Conservation (phyloP, 2,329 filamentous ascomycete species). For the Aureobasidium mangrovei region DNA sequence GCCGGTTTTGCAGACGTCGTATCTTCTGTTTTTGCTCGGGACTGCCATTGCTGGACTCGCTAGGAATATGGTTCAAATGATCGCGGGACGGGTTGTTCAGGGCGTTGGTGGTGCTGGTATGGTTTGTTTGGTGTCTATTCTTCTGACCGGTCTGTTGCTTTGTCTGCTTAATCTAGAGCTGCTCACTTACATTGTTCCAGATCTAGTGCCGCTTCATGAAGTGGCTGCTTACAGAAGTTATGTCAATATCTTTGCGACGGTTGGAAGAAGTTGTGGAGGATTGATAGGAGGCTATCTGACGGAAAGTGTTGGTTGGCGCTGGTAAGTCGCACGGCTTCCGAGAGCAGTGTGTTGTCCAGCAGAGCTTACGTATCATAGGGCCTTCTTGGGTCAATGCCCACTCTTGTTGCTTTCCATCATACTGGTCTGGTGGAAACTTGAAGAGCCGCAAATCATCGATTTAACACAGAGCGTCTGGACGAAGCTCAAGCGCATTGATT, state of each 20-base stretch:
- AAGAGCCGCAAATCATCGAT: constrained; percentile 17
- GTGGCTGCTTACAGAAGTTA: constrained; percentile 43
- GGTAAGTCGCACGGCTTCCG: constrained; percentile 32
- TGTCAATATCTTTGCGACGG: constrained; percentile 43
- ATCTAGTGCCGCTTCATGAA: constrained; percentile 39
- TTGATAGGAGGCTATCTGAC: constrained; percentile 53
- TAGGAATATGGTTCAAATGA: constrained; percentile 31
- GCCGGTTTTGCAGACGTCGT: constrained; percentile 30
- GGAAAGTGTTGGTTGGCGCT: constrained; percentile 57
- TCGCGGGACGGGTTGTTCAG: constrained; percentile 33
- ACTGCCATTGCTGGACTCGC: constrained; percentile 33
- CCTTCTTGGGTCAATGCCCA: constrained; percentile 50
- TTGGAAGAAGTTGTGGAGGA: constrained; percentile 43
- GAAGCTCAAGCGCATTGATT: constrained; percentile 49
- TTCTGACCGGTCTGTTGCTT: constrained; percentile 29
- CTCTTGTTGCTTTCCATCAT: constrained; percentile 44
- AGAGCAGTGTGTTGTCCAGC: too few species aligned
- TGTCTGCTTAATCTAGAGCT: constrained; percentile 23
- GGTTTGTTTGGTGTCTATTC: constrained; percentile 37
- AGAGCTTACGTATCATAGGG: constrained; percentile 28
- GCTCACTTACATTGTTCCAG: constrained; percentile 10
- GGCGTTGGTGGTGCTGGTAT: constrained; percentile 39
- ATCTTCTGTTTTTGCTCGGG: constrained; percentile 34
- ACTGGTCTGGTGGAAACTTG: constrained; percentile 32
- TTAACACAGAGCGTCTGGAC: constrained; percentile 20